Conservation (phyloP, 164 flowering plant genomes). For the Saururus chinensis region DNA sequence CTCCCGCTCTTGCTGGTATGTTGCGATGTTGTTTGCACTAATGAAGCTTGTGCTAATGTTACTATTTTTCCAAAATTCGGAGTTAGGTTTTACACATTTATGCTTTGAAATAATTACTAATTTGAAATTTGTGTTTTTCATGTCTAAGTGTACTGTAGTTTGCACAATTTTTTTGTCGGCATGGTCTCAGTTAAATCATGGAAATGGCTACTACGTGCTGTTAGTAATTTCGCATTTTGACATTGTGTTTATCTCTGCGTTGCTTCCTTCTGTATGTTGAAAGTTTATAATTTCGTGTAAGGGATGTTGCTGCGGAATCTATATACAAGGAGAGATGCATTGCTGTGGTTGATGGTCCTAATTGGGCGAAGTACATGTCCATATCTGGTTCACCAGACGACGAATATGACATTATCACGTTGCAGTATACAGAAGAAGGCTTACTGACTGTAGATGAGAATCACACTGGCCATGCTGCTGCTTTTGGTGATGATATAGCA, state of each 20-base stretch:
- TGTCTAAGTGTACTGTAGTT: background rate
- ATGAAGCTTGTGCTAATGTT: no score
- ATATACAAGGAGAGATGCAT: conserved; percentile 85
- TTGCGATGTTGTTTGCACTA: no score
- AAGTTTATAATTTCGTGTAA: conserved; percentile 18
- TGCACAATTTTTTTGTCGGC: no score
- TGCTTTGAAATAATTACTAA: no score
- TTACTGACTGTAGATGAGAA: conserved; percentile 82
- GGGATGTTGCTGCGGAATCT: conserved; percentile 85
- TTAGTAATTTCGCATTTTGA: background rate
- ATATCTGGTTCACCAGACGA: conserved; percentile 73
- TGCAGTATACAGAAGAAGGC: conserved; percentile 92
- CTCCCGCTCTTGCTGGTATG: no score
- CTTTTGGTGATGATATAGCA: conserved; percentile 95
- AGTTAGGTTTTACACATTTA: no score
- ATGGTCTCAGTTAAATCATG: no score
- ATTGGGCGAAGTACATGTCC: conserved; percentile 95
- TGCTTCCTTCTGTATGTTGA: background rate
- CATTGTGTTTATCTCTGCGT: background rate
- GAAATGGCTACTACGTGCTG: background rate
- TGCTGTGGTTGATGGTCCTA: conserved; percentile 59
- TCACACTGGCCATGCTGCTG: conserved; percentile 76
- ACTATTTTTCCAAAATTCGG: no score
- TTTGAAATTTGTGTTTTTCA: background rate
- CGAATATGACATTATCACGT: conserved; percentile 71